Evolutionary conservation across 2,329 filamentous ascomycete species (phyloP).

Genomic region (Fusarium subtropicale): DNA sequence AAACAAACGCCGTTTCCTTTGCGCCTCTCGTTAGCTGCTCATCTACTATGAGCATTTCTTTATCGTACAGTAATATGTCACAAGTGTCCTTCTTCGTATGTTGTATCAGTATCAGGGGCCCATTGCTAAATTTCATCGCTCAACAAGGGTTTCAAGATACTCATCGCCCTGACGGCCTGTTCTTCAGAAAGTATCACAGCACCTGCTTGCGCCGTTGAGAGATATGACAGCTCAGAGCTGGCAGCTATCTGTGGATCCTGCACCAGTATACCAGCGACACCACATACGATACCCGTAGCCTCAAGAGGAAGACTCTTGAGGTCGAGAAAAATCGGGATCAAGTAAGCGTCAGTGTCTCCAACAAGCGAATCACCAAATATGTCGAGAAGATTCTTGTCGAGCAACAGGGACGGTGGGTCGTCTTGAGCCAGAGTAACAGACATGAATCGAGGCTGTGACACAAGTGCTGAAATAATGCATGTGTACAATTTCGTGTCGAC

Average conservation of each 20-base stretch:
- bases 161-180: constrained; percentile 78
- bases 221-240: constrained; percentile 84
- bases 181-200: constrained; percentile 86
- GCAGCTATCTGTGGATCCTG: constrained; percentile 71
- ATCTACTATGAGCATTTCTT: constrained; percentile 13
- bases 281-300: constrained; percentile 94
- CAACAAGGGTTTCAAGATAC: constrained; percentile 70
- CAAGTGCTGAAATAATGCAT: constrained; percentile 70
- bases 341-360: constrained; percentile 75
- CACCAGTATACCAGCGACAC: constrained; percentile 85
- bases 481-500: constrained; percentile 73
- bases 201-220: constrained; percentile 88
- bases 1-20: constrained; percentile 35
- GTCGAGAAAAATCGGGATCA: constrained; percentile 90
- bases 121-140: constrained; percentile 48
- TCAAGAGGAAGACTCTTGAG: constrained; percentile 83
- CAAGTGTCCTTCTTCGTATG: not conserved
- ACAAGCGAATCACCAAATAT: constrained; percentile 80
- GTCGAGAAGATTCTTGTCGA: constrained; percentile 74
- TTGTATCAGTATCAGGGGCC: not conserved
- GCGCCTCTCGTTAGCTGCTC: constrained; percentile 21
- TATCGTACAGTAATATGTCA: constrained; percentile 27
- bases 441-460: constrained; percentile 74
- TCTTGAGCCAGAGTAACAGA: constrained; percentile 79
- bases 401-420: constrained; percentile 77